Percentiles rank a stretch among this genome's conserved stretches.
Evolutionary conservation across 495 filamentous ascomycete genomes (phyloP).

Genomic region (Margaritispora aquatica): DNA sequence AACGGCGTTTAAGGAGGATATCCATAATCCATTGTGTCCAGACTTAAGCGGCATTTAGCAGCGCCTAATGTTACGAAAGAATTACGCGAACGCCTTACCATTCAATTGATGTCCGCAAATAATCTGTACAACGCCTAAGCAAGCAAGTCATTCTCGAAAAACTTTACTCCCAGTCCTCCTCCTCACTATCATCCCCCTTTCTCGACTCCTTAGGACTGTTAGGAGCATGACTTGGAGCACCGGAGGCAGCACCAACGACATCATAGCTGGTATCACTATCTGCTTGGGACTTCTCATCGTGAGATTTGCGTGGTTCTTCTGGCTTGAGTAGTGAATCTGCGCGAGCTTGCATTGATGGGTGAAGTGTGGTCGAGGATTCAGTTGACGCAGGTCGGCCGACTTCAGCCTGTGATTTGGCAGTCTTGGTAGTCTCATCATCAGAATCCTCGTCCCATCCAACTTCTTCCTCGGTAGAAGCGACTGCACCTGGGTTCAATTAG

Average conservation of each 20-base stretch:
- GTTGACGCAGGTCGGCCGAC: slow-evolving; percentile 35
- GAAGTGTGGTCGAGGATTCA: slow-evolving; percentile 47
- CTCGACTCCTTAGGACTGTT: slow-evolving; percentile 65
- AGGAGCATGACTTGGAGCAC: slow-evolving; percentile 70
- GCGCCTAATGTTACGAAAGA: slow-evolving; percentile 3
- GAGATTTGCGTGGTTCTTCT: slow-evolving; percentile 66
- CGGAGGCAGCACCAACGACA: slow-evolving; percentile 68
- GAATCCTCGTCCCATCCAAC: slow-evolving; percentile 82
- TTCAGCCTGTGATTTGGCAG: slow-evolving; percentile 19
- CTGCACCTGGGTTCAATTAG: slow-evolving; percentile 39
- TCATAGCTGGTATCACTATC: slow-evolving; percentile 94
- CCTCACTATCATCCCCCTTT: slow-evolving; percentile 44
- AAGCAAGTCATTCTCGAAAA: neutral
- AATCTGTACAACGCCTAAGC: slow-evolving; percentile 10
- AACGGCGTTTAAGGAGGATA: slow-evolving; percentile 15
- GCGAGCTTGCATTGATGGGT: slow-evolving; percentile 32
- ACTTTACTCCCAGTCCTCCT: slow-evolving; percentile 77
- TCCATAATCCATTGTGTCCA: slow-evolving; percentile 19
- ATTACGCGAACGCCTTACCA: slow-evolving; percentile 6
- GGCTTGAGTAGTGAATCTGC: slow-evolving; percentile 42
- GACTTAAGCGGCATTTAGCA: slow-evolving; percentile 1
- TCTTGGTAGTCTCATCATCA: slow-evolving; percentile 44
- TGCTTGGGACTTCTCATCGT: slow-evolving; percentile 77
- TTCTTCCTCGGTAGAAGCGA: slow-evolving; percentile 64
- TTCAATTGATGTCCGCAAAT: neutral